Conservation (phyloP, 306 rosid species). For the Quercus agrifolia region DNA sequence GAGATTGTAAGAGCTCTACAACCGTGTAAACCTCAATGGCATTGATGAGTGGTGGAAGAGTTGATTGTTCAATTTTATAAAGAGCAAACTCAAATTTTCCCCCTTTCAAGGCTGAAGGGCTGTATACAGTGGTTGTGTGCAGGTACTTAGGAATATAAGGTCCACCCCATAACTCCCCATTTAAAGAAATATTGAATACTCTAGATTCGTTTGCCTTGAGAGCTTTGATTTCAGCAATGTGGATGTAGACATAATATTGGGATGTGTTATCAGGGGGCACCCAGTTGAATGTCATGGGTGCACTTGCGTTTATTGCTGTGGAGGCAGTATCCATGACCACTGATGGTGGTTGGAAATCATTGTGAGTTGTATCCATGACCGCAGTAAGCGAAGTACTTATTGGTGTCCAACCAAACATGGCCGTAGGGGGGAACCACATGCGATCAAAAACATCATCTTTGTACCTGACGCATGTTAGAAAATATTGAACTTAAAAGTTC, state of each 20-base stretch:
- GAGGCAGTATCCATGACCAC: slow-evolving; percentile 32
- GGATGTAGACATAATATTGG: slow-evolving; percentile 18
- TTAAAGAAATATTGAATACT: slow-evolving; percentile 9
- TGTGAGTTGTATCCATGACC: not conserved
- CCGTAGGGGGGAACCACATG: not conserved
- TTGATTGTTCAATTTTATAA: slow-evolving; percentile 8
- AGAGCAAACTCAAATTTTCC: slow-evolving; percentile 4
- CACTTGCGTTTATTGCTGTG: slow-evolving; percentile 13
- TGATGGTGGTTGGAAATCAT: slow-evolving; percentile 15
- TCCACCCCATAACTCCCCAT: slow-evolving; percentile 7
- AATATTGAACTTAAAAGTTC: too few relatives aligned
- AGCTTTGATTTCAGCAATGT: slow-evolving; percentile 28
- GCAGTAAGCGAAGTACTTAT: slow-evolving; percentile 11
- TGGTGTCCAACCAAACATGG: not conserved
- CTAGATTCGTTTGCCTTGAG: slow-evolving; percentile 23
- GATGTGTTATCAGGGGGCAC: not conserved
- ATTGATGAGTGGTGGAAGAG: slow-evolving; percentile 41
- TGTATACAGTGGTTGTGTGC: not conserved
- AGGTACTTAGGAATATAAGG: not conserved
- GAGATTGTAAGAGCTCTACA: too few relatives aligned
- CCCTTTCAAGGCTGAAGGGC: not conserved
- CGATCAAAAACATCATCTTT: slow-evolving; percentile 37
- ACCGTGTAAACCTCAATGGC: slow-evolving; percentile 2
- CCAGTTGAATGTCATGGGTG: slow-evolving; percentile 15
- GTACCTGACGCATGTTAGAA: slow-evolving; percentile 22